phyloP scores from a whole-genome alignment of 2,329 filamentous ascomycete species.

The Trichoderma sp. region DNA sequence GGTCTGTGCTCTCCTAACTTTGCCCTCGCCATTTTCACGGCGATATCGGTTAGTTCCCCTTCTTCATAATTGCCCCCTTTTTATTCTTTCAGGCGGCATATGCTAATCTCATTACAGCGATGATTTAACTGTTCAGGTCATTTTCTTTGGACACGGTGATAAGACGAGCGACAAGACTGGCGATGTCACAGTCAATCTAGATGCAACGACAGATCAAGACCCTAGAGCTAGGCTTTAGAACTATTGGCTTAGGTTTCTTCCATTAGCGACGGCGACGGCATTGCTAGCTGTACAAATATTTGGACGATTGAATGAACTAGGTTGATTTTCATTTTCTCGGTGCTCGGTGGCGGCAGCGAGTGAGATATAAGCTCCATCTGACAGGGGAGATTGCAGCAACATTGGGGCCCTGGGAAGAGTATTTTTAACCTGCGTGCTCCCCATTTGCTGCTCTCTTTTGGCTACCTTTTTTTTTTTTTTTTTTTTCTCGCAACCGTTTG shows the following conservation, averaged over 20 bases:
- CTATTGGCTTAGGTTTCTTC: constrained; percentile 4
- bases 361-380: neutral
- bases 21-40: constrained; percentile 86
- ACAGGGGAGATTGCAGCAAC: neutral
- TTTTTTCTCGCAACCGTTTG: neutral
- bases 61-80: neutral
- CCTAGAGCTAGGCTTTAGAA: constrained; percentile 41
- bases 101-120: constrained; percentile 55
- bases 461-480: neutral
- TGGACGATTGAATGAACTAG: constrained; percentile 5
- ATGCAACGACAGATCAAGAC: constrained; percentile 65
- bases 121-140: constrained; percentile 94
- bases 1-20: constrained; percentile 83
- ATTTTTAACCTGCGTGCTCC: neutral
- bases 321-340: neutral
- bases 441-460: neutral
- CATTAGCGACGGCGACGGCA: neutral
- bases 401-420: neutral
- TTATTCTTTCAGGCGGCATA: neutral
- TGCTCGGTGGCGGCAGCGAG: constrained; percentile 1
- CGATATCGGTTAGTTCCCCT: constrained; percentile 67
- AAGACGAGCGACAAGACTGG: constrained; percentile 54
- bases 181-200: constrained; percentile 77
- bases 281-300: constrained; percentile 7
- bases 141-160: constrained; percentile 88